Percentiles rank a stretch among this genome's conserved stretches.
Evolutionary conservation across 2,329 filamentous ascomycete genomes (phyloP).

Genomic region (Xylaria sp.): DNA sequence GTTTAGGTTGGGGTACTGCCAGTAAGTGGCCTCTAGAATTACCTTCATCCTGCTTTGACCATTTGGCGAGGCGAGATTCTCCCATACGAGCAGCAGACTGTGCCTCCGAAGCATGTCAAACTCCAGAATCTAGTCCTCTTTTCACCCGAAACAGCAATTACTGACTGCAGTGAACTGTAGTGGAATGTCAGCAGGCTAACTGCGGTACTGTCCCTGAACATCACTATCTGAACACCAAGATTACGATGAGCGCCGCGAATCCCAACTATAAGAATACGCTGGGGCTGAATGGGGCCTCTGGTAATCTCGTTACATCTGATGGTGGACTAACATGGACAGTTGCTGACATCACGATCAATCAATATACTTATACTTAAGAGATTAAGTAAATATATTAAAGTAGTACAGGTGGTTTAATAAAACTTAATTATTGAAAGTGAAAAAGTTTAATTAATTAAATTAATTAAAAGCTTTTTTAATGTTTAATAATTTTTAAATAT

Average conservation of each 20-base stretch:
- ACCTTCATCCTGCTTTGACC: too few relatives aligned
- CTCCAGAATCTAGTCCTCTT: too few relatives aligned
- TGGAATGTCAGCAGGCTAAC: slow-evolving; percentile 25
- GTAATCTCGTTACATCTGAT: slow-evolving; percentile 23
- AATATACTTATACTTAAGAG: slow-evolving; percentile 26
- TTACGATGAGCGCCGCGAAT: slow-evolving; percentile 27
- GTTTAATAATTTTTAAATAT: too few relatives aligned
- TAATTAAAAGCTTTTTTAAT: too few relatives aligned
- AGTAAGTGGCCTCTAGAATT: neutral
- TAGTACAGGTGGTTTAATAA: too few relatives aligned
- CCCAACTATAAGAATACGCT: slow-evolving; percentile 27
- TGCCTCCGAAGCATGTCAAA: too few relatives aligned
- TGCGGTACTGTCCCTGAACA: slow-evolving; percentile 28
- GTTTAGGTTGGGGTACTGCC: slow-evolving; percentile 27
- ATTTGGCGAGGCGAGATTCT: too few relatives aligned
- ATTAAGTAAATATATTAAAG: neutral
- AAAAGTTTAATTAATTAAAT: too few relatives aligned
- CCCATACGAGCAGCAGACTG: too few relatives aligned
- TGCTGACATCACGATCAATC: slow-evolving; percentile 24
- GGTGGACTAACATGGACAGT: slow-evolving; percentile 29
- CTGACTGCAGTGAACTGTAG: too few relatives aligned
- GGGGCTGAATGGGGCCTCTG: slow-evolving; percentile 26
- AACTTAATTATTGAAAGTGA: too few relatives aligned
- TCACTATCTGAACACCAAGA: slow-evolving; percentile 29
- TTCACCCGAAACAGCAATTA: too few relatives aligned